phyloP scores from a whole-genome alignment of 192 early-diverging fungal species.

The Dissophora ornata region DNA sequence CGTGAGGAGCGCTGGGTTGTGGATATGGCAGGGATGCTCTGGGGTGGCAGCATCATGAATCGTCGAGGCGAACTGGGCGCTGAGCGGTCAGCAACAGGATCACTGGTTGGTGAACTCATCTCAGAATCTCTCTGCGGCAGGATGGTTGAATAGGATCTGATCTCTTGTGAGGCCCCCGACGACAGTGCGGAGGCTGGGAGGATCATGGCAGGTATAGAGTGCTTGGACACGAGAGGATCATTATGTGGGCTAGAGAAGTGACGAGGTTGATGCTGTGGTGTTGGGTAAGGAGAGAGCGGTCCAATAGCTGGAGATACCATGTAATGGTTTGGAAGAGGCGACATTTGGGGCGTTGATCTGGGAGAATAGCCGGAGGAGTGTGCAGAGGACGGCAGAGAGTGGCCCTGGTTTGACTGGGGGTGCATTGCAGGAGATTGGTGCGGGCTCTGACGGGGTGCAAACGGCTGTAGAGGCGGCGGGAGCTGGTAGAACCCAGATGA shows the following conservation, averaged over 20 bases:
- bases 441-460: slow-evolving; percentile 14
- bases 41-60: slow-evolving; percentile 41
- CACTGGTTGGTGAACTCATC: slow-evolving; percentile 9
- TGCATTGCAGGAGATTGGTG: slow-evolving; percentile 48
- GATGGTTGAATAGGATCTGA: slow-evolving; percentile 25
- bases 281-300: slow-evolving; percentile 46
- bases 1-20: slow-evolving; percentile 4
- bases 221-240: slow-evolving; percentile 14
- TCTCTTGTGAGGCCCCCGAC: background rate
- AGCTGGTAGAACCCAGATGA: slow-evolving; percentile 47
- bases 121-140: slow-evolving; percentile 2
- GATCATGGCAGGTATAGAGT: slow-evolving; percentile 45
- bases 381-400: slow-evolving; percentile 7
- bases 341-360: slow-evolving; percentile 46
- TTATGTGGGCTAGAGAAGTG: slow-evolving; percentile 41
- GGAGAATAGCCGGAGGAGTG: slow-evolving; percentile 29
- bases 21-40: slow-evolving; percentile 12
- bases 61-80: slow-evolving; percentile 30
- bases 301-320: slow-evolving; percentile 22
- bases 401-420: slow-evolving; percentile 28
- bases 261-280: slow-evolving; percentile 45
- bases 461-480: slow-evolving; percentile 43
- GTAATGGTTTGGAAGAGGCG: slow-evolving; percentile 22
- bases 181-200: slow-evolving; percentile 44
- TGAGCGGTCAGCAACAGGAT: slow-evolving; percentile 14